These are phyloP conservation scores for Penicillium nucicola DNA, from an alignment of 495 filamentous ascomycete species.

Conservation along the genomic window DNA sequence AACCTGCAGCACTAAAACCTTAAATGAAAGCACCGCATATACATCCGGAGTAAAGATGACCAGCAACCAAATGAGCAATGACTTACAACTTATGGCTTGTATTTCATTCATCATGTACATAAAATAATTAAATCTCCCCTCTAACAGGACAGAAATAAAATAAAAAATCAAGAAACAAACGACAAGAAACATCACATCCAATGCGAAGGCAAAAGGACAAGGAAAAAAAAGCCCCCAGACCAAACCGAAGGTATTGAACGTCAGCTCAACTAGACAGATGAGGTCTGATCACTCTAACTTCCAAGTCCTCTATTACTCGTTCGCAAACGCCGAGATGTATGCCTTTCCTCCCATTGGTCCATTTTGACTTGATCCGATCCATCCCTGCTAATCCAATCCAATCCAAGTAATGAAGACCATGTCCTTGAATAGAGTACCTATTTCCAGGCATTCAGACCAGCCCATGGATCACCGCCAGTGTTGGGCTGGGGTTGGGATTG, in stretches of 20 bases:
- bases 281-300: too few relatives aligned
- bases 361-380: not conserved
- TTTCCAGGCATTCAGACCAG: constrained; percentile 83
- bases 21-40: not conserved
- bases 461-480: constrained; percentile 70
- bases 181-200: not conserved
- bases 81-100: too few relatives aligned
- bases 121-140: not conserved
- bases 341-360: not conserved
- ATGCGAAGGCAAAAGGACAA: not conserved
- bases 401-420: not conserved
- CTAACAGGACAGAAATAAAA: not conserved
- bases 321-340: constrained; percentile 9
- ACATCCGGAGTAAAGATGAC: too few relatives aligned
- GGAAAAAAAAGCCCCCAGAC: too few relatives aligned
- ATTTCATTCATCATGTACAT: constrained; percentile 7
- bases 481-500: constrained; percentile 44
- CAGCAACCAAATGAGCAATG: too few relatives aligned
- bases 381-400: not conserved
- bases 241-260: not conserved
- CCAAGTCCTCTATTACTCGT: too few relatives aligned
- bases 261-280: not conserved
- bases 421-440: constrained; percentile 26
- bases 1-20: not conserved
- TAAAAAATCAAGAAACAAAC: too few relatives aligned